Evolutionary conservation across 2,329 filamentous ascomycete genomes (phyloP).

Genomic region (Knufia petricola): DNA sequence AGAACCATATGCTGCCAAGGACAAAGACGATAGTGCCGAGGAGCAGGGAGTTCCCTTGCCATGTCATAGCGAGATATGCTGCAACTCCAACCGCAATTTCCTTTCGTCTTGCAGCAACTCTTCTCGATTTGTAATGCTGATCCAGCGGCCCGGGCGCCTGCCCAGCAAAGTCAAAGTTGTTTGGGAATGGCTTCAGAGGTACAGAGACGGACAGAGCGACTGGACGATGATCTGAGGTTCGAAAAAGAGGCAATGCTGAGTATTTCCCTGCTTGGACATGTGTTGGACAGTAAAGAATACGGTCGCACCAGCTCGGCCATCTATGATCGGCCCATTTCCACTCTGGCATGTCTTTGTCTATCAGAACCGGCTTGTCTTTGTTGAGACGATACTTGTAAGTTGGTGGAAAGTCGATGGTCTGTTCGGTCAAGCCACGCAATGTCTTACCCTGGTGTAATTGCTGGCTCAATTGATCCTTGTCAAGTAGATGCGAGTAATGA

Average conservation of each 20-base stretch:
- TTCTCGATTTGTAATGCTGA: conserved; percentile 45
- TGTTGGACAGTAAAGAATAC: conserved; percentile 64
- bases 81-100: conserved; percentile 52
- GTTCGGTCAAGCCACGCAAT: conserved; percentile 69
- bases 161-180: conserved; percentile 26
- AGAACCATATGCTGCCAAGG: conserved; percentile 18
- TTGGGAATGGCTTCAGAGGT: conserved; percentile 41
- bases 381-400: conserved; percentile 77
- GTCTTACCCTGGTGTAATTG: conserved; percentile 62
- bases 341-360: conserved; percentile 24
- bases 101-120: conserved; percentile 45
- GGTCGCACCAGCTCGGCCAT: conserved; percentile 89
- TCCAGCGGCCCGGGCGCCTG: conserved; percentile 49
- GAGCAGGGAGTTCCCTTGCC: conserved; percentile 37
- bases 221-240: conserved; percentile 79
- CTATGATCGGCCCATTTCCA: conserved; percentile 44
- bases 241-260: conserved; percentile 63
- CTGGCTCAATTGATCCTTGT: conserved; percentile 66
- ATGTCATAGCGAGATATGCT: conserved; percentile 44
- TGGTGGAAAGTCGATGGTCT: conserved; percentile 67
- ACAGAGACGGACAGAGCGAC: conserved; percentile 65
- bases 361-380: conserved; percentile 23
- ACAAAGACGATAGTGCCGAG: conserved; percentile 31
- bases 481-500: conserved; percentile 59
- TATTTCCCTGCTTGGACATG: conserved; percentile 54